Evolutionary conservation across 441 rosid species (phyloP).

Genomic region (Adansonia gregorii): DNA sequence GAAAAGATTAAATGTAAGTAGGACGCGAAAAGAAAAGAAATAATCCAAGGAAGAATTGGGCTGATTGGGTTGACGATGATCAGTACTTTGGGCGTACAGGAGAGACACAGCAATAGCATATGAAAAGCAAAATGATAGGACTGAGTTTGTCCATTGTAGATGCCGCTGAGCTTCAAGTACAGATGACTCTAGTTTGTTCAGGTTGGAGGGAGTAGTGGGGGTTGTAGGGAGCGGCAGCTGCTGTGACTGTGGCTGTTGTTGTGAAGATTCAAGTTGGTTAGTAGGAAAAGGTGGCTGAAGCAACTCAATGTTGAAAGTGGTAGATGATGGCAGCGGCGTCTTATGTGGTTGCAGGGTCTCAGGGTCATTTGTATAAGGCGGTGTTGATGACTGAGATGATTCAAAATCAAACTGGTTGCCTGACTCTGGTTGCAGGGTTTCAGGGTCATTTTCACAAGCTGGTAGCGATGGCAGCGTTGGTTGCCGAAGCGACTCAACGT

Average conservation of each 20-base stretch:
- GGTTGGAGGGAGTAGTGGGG: not conserved
- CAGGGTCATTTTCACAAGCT: not conserved
- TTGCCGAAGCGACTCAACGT: not conserved
- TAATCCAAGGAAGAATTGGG: not conserved
- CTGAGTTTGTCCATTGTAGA: not conserved
- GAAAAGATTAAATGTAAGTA: not conserved
- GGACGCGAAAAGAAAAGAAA: not conserved
- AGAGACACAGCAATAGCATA: not conserved
- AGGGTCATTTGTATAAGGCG: not conserved
- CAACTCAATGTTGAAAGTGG: too few relatives aligned
- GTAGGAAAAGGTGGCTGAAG: too few relatives aligned
- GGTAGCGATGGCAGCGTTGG: not conserved
- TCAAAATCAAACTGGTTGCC: not conserved
- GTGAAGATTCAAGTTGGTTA: too few relatives aligned
- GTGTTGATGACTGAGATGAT: not conserved
- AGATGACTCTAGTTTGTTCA: not conserved
- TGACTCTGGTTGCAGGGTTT: not conserved
- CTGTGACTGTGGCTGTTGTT: too few relatives aligned
- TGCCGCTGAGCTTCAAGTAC: not conserved
- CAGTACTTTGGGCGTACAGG: not conserved
- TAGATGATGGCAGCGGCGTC: not conserved
- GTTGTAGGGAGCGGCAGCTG: not conserved
- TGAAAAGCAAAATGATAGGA: conserved; percentile 14
- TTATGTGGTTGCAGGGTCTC: not conserved
- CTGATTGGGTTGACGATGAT: not conserved